These are phyloP conservation scores for Lasiosphaeria ovina DNA, from an alignment of 495 filamentous ascomycete species.

Conservation along the genomic window DNA sequence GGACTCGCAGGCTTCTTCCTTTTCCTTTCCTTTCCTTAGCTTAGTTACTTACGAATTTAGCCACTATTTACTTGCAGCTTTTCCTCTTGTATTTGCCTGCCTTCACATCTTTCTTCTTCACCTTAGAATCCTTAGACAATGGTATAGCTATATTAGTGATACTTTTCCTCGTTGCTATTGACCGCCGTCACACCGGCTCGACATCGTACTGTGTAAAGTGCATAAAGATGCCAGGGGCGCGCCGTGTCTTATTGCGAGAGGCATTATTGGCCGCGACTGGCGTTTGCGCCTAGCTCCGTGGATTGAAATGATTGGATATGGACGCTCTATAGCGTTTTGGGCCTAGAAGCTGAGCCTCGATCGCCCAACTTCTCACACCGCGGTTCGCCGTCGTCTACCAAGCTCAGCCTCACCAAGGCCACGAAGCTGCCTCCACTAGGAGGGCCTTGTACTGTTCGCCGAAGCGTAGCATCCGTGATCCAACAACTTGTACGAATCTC, in stretches of 20 bases:
- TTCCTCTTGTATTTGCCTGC: no score
- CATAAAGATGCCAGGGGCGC: background rate
- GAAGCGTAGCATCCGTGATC: conserved; percentile 2
- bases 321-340: conserved; percentile 6
- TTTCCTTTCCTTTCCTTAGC: no score
- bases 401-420: conserved; percentile 1
- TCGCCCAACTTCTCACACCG: conserved; percentile 7
- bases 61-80: no score
- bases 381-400: background rate
- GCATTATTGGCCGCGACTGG: conserved; percentile 8
- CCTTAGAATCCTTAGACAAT: no score
- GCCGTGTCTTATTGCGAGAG: conserved; percentile 3
- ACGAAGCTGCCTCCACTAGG: conserved; percentile 9
- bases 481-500: conserved; percentile 1
- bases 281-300: conserved; percentile 3
- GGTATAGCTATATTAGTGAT: no score
- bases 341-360: background rate
- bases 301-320: conserved; percentile 7
- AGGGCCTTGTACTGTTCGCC: conserved; percentile 3
- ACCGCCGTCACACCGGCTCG: no score
- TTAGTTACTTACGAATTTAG: no score
- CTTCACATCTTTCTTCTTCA: no score
- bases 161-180: no score
- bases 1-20: no score
- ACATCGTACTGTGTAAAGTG: no score